A percentile compares a stretch with the other conserved stretches of the same genome.
Conservation (phyloP, 2,329 filamentous ascomycete species). For the Penicillium sp. region DNA sequence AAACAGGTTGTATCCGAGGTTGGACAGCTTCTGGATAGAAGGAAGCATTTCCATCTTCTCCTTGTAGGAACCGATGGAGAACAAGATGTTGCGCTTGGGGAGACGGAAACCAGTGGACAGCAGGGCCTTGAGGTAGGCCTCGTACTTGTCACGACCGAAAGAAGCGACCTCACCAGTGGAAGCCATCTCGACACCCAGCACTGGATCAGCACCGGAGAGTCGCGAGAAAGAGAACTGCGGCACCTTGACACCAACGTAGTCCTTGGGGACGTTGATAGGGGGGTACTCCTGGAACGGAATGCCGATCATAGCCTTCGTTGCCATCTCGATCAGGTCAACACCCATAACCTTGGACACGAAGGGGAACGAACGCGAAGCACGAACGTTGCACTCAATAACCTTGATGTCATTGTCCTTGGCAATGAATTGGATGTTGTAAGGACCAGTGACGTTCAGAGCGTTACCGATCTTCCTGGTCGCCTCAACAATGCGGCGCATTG, state of each 20-base stretch:
- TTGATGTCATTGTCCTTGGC: slow-evolving; percentile 99
- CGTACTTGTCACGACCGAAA: slow-evolving; percentile 93
- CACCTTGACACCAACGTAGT: slow-evolving; percentile 95
- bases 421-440: slow-evolving; percentile 99
- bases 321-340: slow-evolving; percentile 96
- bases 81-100: slow-evolving; percentile 88
- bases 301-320: slow-evolving; percentile 92
- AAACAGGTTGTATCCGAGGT: slow-evolving; percentile 91
- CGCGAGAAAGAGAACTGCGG: slow-evolving; percentile 99
- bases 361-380: slow-evolving; percentile 92
- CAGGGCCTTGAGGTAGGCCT: slow-evolving; percentile 94
- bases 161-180: slow-evolving; percentile 97
- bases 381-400: slow-evolving; percentile 98
- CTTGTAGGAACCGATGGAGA: slow-evolving; percentile 96
- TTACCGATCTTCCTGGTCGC: slow-evolving; percentile 93
- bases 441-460: slow-evolving; percentile 91
- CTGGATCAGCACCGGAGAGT: slow-evolving; percentile 90
- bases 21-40: slow-evolving; percentile 82
- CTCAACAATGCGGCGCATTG: slow-evolving; percentile 86
- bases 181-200: slow-evolving; percentile 97
- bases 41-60: slow-evolving; percentile 98
- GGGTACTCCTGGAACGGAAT: slow-evolving; percentile 81
- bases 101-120: slow-evolving; percentile 95
- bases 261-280: slow-evolving; percentile 67
- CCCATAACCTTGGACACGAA: slow-evolving; percentile 99